Conservation (phyloP, 208 protist genomes). For the Crithidia bombi region DNA sequence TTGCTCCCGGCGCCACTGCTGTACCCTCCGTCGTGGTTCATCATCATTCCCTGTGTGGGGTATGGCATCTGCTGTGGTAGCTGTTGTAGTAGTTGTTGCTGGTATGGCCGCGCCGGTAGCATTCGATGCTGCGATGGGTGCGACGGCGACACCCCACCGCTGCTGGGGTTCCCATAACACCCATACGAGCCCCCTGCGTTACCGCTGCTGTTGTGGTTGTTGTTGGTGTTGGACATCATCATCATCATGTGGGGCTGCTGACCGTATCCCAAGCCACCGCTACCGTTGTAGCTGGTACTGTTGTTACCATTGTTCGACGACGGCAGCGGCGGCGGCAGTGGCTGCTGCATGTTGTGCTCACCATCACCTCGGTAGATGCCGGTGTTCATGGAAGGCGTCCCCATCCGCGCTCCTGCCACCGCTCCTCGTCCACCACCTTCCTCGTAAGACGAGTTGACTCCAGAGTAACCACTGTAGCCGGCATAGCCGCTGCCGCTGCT, state of each 20-base stretch:
- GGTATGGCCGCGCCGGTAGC: neutral
- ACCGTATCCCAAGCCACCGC: neutral
- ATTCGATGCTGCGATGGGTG: conserved; percentile 1
- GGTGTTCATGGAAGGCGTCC: neutral
- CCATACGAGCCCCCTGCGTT: neutral
- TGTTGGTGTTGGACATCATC: neutral
- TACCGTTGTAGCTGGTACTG: neutral
- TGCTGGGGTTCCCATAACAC: conserved; percentile 4
- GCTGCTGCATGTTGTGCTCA: conserved; percentile 1
- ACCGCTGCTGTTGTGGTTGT: neutral
- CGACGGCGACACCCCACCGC: neutral
- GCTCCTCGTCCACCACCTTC: neutral
- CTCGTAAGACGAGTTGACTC: neutral
- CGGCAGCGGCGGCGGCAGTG: neutral
- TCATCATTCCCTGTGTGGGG: neutral
- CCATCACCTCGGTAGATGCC: neutral
- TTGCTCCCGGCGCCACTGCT: neutral
- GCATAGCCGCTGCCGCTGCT: neutral
- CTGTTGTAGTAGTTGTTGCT: conserved; percentile 3
- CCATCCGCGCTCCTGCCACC: neutral
- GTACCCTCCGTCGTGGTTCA: neutral
- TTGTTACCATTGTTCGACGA: neutral
- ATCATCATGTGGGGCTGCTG: conserved; percentile 1
- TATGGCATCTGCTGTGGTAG: conserved; percentile 7
- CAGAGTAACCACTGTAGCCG: conserved; percentile 13